phyloP scores from a whole-genome alignment of 2,329 filamentous ascomycete species.

The Ophiocordyceps camponoti-rufipedis region DNA sequence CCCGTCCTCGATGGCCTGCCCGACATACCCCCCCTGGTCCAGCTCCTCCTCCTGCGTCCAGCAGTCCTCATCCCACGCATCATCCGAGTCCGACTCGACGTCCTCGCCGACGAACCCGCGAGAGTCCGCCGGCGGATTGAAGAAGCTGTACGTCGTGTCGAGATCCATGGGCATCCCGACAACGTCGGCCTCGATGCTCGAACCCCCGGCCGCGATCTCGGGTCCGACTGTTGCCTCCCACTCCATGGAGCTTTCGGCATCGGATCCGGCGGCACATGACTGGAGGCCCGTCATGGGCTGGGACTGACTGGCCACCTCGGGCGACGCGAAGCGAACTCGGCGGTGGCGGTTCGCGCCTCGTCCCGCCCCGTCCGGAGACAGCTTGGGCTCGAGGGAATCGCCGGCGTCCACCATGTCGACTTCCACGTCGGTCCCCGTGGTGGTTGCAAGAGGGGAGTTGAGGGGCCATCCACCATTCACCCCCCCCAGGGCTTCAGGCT shows the following conservation, averaged over 20 bases:
- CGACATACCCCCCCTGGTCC: neutral
- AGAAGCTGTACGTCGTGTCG: neutral
- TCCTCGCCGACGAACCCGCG: neutral
- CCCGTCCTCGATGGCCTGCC: neutral
- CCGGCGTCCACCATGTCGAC: neutral
- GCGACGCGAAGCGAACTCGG: neutral
- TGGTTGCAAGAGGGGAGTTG: neutral
- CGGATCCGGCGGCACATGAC: constrained; percentile 1
- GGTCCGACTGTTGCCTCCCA: neutral
- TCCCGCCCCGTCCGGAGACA: neutral
- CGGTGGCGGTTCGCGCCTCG: neutral
- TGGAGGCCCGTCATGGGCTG: neutral
- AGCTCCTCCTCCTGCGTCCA: neutral
- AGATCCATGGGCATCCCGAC: constrained; percentile 1
- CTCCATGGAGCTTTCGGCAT: constrained; percentile 1
- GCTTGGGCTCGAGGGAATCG: neutral
- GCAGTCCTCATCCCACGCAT: neutral
- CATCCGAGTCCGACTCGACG: neutral
- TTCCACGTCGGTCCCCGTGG: neutral
- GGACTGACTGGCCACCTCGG: neutral
- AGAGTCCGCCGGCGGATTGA: neutral
- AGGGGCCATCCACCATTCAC: too few species aligned
- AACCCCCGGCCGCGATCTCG: neutral
- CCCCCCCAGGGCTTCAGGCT: too few species aligned
- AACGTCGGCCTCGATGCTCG: neutral